Percentiles rank a stretch among this genome's conserved stretches.
Conservation (phyloP, 768 basidiomycete genomes). For the Mycena floridula region DNA sequence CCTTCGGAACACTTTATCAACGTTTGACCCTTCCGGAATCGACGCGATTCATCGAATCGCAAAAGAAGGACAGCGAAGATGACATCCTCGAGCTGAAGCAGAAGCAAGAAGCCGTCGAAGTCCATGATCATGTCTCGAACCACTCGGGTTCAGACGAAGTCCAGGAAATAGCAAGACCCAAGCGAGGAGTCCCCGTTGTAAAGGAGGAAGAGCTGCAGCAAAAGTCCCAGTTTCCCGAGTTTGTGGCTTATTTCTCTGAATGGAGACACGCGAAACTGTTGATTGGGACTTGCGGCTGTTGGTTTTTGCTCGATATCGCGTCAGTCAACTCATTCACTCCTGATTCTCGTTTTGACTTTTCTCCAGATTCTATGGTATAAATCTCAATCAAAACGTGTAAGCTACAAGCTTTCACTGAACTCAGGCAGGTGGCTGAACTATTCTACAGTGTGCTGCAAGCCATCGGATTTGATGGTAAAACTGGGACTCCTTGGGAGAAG, state of each 20-base stretch:
- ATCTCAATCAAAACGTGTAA: constrained; percentile 68
- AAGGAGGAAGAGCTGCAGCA: constrained; percentile 1
- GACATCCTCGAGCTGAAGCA: constrained; percentile 27
- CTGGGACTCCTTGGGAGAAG: constrained; percentile 54
- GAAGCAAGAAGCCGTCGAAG: constrained; percentile 9
- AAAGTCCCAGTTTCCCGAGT: constrained; percentile 34
- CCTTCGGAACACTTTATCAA: constrained; percentile 69
- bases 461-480: constrained; percentile 60
- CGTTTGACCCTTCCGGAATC: constrained; percentile 71
- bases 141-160: neutral
- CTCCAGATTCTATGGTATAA: constrained; percentile 67
- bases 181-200: neutral
- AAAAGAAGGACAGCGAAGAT: constrained; percentile 23
- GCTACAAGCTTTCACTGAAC: no score
- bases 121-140: neutral
- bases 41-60: constrained; percentile 43
- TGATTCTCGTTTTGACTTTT: neutral
- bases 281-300: constrained; percentile 60
- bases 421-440: no score
- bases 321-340: constrained; percentile 17
- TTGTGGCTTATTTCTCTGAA: constrained; percentile 60
- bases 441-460: constrained; percentile 67
- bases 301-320: constrained; percentile 78
- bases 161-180: constrained; percentile 14
- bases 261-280: constrained; percentile 66